Conservation (phyloP, 2,329 filamentous ascomycete genomes). For the Didymella exigua region DNA sequence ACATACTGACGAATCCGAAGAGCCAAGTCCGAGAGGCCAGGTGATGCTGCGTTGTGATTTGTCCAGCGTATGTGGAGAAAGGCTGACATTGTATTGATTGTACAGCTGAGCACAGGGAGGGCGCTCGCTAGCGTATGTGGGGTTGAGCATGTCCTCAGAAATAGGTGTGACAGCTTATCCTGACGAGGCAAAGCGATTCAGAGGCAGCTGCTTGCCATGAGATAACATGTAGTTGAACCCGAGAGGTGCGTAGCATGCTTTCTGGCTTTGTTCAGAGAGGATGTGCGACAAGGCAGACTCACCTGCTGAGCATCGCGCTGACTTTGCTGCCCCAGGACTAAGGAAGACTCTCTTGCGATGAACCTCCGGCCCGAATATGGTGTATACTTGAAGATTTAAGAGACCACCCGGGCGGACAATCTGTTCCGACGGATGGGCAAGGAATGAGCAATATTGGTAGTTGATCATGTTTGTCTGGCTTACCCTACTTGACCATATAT, state of each 20-base stretch:
- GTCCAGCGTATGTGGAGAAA: constrained; percentile 40
- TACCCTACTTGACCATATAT: not conserved
- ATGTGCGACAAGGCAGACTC: not conserved
- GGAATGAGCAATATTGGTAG: not conserved
- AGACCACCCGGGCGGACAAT: not conserved
- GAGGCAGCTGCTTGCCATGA: not conserved
- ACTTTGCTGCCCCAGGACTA: not conserved
- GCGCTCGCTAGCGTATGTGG: constrained; percentile 36
- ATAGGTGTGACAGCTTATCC: constrained; percentile 23
- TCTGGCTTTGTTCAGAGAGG: not conserved
- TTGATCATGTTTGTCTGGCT: not conserved
- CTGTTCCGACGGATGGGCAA: not conserved
- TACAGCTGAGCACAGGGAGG: constrained; percentile 22
- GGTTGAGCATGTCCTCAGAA: constrained; percentile 27
- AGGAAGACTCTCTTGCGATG: not conserved
- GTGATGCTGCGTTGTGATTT: constrained; percentile 25
- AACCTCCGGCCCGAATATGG: not conserved
- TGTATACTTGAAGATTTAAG: not conserved
- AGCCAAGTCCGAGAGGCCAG: constrained; percentile 7
- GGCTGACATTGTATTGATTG: constrained; percentile 29
- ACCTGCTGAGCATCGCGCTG: not conserved
- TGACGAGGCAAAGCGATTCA: constrained; percentile 29
- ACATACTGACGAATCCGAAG: constrained; percentile 11
- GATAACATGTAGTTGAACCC: not conserved
- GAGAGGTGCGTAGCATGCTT: not conserved